Conservation (phyloP, 768 basidiomycete genomes). For the Tremella fuciformis region DNA sequence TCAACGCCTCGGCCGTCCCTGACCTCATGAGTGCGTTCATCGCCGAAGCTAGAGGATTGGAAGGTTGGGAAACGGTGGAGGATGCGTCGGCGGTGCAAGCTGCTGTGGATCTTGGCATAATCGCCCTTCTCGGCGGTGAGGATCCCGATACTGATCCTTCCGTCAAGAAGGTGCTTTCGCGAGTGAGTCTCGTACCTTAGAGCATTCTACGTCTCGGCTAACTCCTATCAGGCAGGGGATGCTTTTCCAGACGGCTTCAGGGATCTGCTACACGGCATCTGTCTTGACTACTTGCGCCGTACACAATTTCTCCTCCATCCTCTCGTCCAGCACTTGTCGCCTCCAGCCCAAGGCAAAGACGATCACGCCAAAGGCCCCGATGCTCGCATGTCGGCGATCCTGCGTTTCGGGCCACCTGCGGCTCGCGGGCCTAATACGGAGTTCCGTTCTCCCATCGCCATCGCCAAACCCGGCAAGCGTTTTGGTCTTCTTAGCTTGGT, state of each 20-base stretch:
- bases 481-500: constrained; percentile 45
- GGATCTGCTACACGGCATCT: constrained; percentile 17
- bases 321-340: constrained; percentile 27
- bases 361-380: constrained; percentile 10
- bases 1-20: constrained; percentile 13
- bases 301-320: constrained; percentile 38
- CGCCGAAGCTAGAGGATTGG: constrained; percentile 17
- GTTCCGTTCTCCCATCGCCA: constrained; percentile 40
- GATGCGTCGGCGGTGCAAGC: constrained; percentile 24
- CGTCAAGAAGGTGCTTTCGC: constrained; percentile 14
- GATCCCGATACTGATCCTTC: constrained; percentile 12
- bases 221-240: constrained; percentile 6
- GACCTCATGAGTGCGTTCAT: constrained; percentile 29
- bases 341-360: neutral
- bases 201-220: neutral
- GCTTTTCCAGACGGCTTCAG: constrained; percentile 13
- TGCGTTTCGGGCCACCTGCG: constrained; percentile 31
- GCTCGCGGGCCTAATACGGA: constrained; percentile 19
- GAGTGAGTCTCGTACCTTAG: constrained; percentile 19
- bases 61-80: constrained; percentile 30
- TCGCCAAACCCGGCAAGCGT: constrained; percentile 47
- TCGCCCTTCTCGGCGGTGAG: constrained; percentile 24
- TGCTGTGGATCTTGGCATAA: constrained; percentile 36
- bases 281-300: constrained; percentile 27
- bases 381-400: constrained; percentile 18